phyloP scores from a whole-genome alignment of 768 basidiomycete species.

The Pulveroboletus sp. region DNA sequence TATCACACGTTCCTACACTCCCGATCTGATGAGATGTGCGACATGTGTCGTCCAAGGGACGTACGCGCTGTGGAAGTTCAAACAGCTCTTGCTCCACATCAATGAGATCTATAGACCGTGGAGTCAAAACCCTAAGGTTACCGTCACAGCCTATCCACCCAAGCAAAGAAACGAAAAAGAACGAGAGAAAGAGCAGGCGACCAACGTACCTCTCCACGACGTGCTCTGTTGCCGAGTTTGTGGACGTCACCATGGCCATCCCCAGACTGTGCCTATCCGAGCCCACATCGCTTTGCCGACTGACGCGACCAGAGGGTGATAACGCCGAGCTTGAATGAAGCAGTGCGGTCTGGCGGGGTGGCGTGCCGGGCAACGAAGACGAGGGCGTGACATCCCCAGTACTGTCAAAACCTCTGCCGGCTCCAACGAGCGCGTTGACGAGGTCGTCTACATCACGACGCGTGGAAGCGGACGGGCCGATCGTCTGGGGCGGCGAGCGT shows the following conservation, averaged over 20 bases:
- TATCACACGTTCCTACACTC: slow-evolving; percentile 62
- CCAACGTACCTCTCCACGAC: slow-evolving; percentile 59
- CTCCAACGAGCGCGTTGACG: slow-evolving; percentile 51
- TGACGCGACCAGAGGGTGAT: slow-evolving; percentile 55
- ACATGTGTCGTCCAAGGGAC: slow-evolving; percentile 4
- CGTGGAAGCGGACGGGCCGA: slow-evolving; percentile 37
- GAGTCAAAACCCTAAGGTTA: slow-evolving; percentile 54
- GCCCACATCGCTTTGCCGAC: slow-evolving; percentile 64
- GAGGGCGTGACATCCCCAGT: slow-evolving; percentile 60
- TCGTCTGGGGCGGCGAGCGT: slow-evolving; percentile 23
- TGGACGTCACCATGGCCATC: slow-evolving; percentile 42
- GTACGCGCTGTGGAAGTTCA: slow-evolving; percentile 81
- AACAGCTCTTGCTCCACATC: slow-evolving; percentile 88
- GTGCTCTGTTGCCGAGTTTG: slow-evolving; percentile 58
- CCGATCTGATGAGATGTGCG: not conserved
- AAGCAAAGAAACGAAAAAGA: not conserved
- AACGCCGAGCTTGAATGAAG: slow-evolving; percentile 35
- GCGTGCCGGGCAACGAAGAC: slow-evolving; percentile 70
- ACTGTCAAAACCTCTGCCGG: slow-evolving; percentile 49
- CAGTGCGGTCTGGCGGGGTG: slow-evolving; percentile 39
- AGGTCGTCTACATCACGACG: slow-evolving; percentile 68
- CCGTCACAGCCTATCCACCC: slow-evolving; percentile 8
- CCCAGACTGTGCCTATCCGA: slow-evolving; percentile 45
- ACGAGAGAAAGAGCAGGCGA: not conserved
- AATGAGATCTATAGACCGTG: slow-evolving; percentile 70